These are phyloP conservation scores for Globisporangium canariense DNA, from an alignment of 352 stramenopile genomes.

Conservation along the genomic window DNA sequence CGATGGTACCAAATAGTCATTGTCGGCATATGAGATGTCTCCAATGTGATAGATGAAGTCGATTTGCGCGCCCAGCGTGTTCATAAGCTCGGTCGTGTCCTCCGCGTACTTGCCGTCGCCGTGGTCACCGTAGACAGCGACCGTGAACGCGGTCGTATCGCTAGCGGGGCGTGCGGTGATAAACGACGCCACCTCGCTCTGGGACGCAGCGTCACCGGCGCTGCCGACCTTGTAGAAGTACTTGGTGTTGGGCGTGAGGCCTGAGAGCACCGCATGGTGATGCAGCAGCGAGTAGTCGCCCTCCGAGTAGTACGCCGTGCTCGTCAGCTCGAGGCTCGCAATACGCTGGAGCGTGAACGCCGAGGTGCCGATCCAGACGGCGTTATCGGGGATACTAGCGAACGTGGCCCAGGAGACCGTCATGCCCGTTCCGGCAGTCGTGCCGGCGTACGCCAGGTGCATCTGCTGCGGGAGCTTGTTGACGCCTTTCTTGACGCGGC, in stretches of 20 bases:
- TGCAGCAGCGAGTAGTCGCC: conserved; percentile 35
- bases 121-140: conserved; percentile 55
- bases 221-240: conserved; percentile 51
- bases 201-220: conserved; percentile 17
- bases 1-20: conserved; percentile 21
- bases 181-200: conserved; percentile 26
- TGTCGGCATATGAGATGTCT: conserved; percentile 55
- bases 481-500: conserved; percentile 21
- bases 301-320: conserved; percentile 40
- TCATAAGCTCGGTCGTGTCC: conserved; percentile 27
- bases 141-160: conserved; percentile 32
- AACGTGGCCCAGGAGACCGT: conserved; percentile 59
- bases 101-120: conserved; percentile 40
- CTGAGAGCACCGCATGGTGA: conserved; percentile 29
- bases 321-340: no score
- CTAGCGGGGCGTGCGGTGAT: conserved; percentile 17
- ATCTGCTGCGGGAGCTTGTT: conserved; percentile 43
- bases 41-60: conserved; percentile 75
- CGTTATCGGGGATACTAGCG: conserved; percentile 31
- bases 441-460: conserved; percentile 50
- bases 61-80: conserved; percentile 18
- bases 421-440: conserved; percentile 42
- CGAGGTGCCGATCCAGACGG: conserved; percentile 43
- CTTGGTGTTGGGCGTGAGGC: conserved; percentile 27
- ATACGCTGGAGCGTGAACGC: neutral